Evolutionary conservation across 805 yeast genomes (phyloP), one percentile per base, ranked within the genome.

Genomic region (Ogataea chonburiensis): DNA sequence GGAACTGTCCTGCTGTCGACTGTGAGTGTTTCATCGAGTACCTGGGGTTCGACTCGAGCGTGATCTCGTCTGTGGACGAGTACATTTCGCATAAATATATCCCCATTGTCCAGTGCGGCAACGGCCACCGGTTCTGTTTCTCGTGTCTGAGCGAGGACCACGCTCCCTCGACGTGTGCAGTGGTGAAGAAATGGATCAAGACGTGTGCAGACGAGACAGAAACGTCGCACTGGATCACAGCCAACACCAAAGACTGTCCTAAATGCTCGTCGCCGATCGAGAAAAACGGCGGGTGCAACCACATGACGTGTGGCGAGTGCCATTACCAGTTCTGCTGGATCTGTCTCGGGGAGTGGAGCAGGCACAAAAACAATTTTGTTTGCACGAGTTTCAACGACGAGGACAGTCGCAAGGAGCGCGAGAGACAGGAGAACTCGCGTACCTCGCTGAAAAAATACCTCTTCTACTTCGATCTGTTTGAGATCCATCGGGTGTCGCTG

Each of bases 271-370:
- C 87, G 1, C 67, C 78, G 18, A 93, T 91, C 45, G 97, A 93
- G 56, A 88, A 91, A 52, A 84, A 84, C 55, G 98, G 97, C 15
- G 98, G 98, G 0, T 93, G 98, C 63, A 91, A 91, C 61, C 98
- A 93, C 62, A 91, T 93, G 96, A 73, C 79, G 1, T 93, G 98
- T 59, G 67, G 75, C 3, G 80, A 77, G 40, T 93, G 98, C 59
- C 55, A 58, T 9, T 62, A 75, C 56, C 86, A 89, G 56, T 93
- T 88, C 55, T 93, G 98, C 60, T 93, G 98, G 98, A 78, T 89
- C 24, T 93, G 98, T 60, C 57, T 76, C 43, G 80, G 80, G 3
- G 73, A 67, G 21, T 91, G 98, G 98, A 52, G 56, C 0, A 62
- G 61, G 11, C 98, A 91, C 62, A 78, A 77, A 3, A 66, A 70